A percentile compares a stretch with the other conserved stretches of the same genome.
phyloP scores from a whole-genome alignment of 2,329 filamentous ascomycete genomes.

The Bipolaris gigantea region DNA sequence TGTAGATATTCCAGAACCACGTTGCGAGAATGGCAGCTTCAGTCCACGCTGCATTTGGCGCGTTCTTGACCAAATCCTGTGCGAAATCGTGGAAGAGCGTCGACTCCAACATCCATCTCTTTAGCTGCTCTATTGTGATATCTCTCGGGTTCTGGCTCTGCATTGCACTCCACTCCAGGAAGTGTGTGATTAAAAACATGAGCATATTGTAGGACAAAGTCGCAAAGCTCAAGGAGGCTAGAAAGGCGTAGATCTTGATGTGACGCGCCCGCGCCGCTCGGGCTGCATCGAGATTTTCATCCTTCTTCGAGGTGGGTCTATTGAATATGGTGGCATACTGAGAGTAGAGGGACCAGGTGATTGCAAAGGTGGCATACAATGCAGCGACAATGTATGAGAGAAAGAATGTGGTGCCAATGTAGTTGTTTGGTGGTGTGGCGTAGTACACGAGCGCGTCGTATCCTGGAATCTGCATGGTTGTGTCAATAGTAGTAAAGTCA shows the following conservation, averaged over 20 bases:
- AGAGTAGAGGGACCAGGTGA: conserved; percentile 20
- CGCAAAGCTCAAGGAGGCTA: conserved; percentile 34
- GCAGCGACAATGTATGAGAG: conserved; percentile 35
- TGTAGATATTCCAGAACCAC: conserved; percentile 39
- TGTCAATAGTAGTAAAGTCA: background rate
- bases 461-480: conserved; percentile 12
- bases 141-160: conserved; percentile 1
- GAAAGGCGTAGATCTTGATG: conserved; percentile 31
- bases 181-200: conserved; percentile 33
- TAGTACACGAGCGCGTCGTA: conserved; percentile 12
- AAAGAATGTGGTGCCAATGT: conserved; percentile 36
- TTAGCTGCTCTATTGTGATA: conserved; percentile 8
- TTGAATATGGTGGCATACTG: conserved; percentile 20
- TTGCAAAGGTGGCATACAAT: conserved; percentile 25
- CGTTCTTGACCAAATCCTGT: conserved; percentile 29
- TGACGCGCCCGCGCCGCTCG: conserved; percentile 25
- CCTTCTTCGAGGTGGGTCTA: background rate
- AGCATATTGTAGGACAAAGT: conserved; percentile 38
- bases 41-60: conserved; percentile 30
- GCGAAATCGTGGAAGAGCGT: conserved; percentile 36
- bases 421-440: conserved; percentile 33
- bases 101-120: conserved; percentile 35
- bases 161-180: conserved; percentile 23
- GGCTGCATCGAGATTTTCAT: conserved; percentile 14
- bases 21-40: conserved; percentile 30